Evolutionary conservation across 139 green algal species (phyloP).

Genomic region (Tetraselmis striata): DNA sequence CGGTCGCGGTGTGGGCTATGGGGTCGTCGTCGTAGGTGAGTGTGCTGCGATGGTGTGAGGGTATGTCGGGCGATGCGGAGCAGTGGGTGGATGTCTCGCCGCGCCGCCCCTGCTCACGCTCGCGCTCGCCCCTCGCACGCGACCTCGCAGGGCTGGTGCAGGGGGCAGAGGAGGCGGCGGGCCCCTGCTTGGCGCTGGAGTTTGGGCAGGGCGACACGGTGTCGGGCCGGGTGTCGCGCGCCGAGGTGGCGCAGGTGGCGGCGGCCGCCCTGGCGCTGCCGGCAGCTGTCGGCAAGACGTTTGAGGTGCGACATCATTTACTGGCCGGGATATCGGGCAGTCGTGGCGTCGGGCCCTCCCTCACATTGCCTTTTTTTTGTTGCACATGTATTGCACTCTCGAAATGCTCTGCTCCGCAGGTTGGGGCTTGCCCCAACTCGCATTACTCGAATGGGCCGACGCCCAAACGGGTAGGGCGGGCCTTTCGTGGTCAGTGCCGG

Average conservation of each 20-base stretch:
- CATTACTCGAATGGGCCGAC: not conserved
- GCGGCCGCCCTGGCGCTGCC: slow-evolving; percentile 29
- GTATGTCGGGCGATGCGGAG: no score
- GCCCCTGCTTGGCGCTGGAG: not conserved
- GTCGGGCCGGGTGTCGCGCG: slow-evolving; percentile 34
- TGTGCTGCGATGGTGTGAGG: no score
- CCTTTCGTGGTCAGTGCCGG: not conserved
- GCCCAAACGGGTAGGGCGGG: not conserved
- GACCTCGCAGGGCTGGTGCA: not conserved
- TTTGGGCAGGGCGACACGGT: slow-evolving; percentile 62
- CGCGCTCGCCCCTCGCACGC: no score
- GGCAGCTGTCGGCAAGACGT: slow-evolving; percentile 63
- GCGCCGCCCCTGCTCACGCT: no score
- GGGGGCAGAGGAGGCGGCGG: no score
- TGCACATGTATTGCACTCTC: not conserved
- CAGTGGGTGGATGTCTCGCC: no score
- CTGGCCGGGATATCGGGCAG: no score
- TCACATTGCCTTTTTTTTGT: not conserved
- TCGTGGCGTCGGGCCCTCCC: no score
- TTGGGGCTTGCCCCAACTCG: not conserved
- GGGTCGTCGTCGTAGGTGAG: no score
- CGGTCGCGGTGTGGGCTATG: no score
- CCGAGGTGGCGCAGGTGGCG: slow-evolving; percentile 58
- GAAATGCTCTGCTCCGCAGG: not conserved
- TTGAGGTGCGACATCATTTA: slow-evolving; percentile 61